Conservation (phyloP, 768 basidiomycete species). For the Baorangia bicolor region DNA sequence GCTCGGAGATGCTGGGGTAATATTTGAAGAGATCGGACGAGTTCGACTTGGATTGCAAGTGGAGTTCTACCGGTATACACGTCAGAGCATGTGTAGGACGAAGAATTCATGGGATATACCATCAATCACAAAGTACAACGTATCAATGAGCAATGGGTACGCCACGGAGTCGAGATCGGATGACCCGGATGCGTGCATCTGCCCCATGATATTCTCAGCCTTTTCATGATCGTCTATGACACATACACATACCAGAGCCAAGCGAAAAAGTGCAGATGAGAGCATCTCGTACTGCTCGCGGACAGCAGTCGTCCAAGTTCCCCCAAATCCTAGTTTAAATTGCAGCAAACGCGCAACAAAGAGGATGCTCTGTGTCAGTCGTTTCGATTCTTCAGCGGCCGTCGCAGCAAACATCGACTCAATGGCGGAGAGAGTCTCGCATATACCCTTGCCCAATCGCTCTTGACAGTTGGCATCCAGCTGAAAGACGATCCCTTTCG, state of each 20-base stretch:
- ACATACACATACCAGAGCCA: slow-evolving; percentile 48
- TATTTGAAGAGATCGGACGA: slow-evolving; percentile 59
- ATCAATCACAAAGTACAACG: slow-evolving; percentile 69
- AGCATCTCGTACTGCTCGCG: slow-evolving; percentile 48
- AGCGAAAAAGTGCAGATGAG: slow-evolving; percentile 42
- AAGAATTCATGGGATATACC: slow-evolving; percentile 41
- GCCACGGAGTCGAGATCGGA: slow-evolving; percentile 50
- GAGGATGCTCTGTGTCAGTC: slow-evolving; percentile 44
- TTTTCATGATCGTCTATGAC: background rate
- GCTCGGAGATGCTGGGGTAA: slow-evolving; percentile 52
- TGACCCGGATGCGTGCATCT: slow-evolving; percentile 58
- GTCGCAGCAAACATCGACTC: slow-evolving; percentile 35
- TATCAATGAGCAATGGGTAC: slow-evolving; percentile 71
- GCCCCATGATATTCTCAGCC: slow-evolving; percentile 1
- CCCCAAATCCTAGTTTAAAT: slow-evolving; percentile 67
- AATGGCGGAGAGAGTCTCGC: slow-evolving; percentile 43
- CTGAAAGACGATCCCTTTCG: slow-evolving; percentile 50
- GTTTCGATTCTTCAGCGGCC: slow-evolving; percentile 22
- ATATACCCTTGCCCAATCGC: slow-evolving; percentile 51
- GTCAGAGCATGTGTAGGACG: background rate
- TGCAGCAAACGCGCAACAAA: slow-evolving; percentile 68
- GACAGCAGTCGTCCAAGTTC: slow-evolving; percentile 51
- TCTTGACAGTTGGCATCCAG: slow-evolving; percentile 48
- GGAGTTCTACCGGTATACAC: slow-evolving; percentile 49
- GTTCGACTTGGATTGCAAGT: slow-evolving; percentile 52